Conservation (phyloP, 805 yeast genomes). For the Wickerhamiella sorbophila region DNA sequence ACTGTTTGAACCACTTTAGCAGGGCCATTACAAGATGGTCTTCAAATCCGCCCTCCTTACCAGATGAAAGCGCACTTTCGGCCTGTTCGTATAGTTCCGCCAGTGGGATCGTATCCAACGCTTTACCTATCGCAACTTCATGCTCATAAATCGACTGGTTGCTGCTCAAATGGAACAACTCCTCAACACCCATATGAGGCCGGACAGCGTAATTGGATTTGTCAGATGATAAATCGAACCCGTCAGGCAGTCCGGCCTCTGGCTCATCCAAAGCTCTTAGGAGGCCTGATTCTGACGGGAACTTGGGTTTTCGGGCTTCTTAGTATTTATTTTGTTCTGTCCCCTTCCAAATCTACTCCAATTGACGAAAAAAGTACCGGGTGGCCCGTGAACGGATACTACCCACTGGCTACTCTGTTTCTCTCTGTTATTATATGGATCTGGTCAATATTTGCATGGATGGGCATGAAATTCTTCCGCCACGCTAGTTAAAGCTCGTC, state of each 20-base stretch:
- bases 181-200: not conserved
- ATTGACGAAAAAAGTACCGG: conserved; percentile 21
- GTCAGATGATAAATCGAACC: not conserved
- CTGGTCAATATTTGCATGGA: conserved; percentile 68
- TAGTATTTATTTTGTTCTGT: conserved; percentile 7
- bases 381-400: conserved; percentile 29
- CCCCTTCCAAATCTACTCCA: conserved; percentile 7
- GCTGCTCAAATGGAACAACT: not conserved
- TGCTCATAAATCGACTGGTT: conserved; percentile 27
- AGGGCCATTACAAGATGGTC: conserved; percentile 47
- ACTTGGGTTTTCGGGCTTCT: conserved; percentile 9
- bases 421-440: conserved; percentile 35
- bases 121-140: conserved; percentile 35
- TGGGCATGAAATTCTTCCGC: conserved; percentile 64
- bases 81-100: conserved; percentile 45
- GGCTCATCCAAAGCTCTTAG: conserved; percentile 4
- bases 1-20: conserved; percentile 57
- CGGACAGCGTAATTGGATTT: not conserved
- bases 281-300: conserved; percentile 4
- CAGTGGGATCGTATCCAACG: conserved; percentile 49
- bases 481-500: conserved; percentile 36
- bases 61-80: conserved; percentile 29
- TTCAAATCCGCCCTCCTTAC: conserved; percentile 29
- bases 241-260: conserved; percentile 3
- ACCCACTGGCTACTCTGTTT: conserved; percentile 24